These are phyloP conservation scores for Exidia glandulosa DNA, from an alignment of 768 basidiomycete species.

Conservation along the genomic window DNA sequence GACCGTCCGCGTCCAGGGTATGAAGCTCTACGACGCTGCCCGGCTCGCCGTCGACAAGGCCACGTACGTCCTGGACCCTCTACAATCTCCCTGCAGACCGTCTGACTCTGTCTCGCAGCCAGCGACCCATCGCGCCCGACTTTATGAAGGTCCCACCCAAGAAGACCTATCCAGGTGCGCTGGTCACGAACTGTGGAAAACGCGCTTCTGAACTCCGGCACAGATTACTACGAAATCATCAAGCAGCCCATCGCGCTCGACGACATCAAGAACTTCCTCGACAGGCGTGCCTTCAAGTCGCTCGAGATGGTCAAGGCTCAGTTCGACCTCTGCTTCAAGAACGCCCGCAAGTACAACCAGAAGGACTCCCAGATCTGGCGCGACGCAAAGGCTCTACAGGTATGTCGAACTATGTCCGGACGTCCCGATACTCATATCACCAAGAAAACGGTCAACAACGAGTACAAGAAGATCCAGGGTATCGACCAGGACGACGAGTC, in stretches of 20 bases:
- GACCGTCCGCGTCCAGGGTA: not conserved
- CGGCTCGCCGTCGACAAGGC: not conserved
- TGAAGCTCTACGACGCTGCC: not conserved
- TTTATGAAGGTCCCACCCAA: slow-evolving; percentile 22
- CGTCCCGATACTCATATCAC: slow-evolving; percentile 2
- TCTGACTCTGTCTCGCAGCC: slow-evolving; percentile 1
- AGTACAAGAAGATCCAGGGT: slow-evolving; percentile 37
- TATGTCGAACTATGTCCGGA: slow-evolving; percentile 27
- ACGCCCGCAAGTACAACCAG: slow-evolving; percentile 74
- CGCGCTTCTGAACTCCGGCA: not conserved
- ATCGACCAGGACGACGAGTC: slow-evolving; percentile 27
- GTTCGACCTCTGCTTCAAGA: slow-evolving; percentile 68
- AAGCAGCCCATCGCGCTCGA: slow-evolving; percentile 75
- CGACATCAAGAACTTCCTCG: slow-evolving; percentile 75
- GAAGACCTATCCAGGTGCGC: slow-evolving; percentile 5
- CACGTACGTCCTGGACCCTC: not conserved
- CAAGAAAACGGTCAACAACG: slow-evolving; percentile 38
- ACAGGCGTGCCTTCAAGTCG: slow-evolving; percentile 44
- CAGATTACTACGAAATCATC: slow-evolving; percentile 81
- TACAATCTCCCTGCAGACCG: not conserved
- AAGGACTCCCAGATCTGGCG: slow-evolving; percentile 68
- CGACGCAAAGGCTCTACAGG: slow-evolving; percentile 74
- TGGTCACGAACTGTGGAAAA: not conserved
- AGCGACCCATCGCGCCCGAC: slow-evolving; percentile 7
- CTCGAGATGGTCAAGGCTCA: slow-evolving; percentile 59